Evolutionary conservation across 352 stramenopile species (phyloP), one percentile per base, ranked within the genome.

Genomic region (Hyaloperonospora arabidopsidis): DNA sequence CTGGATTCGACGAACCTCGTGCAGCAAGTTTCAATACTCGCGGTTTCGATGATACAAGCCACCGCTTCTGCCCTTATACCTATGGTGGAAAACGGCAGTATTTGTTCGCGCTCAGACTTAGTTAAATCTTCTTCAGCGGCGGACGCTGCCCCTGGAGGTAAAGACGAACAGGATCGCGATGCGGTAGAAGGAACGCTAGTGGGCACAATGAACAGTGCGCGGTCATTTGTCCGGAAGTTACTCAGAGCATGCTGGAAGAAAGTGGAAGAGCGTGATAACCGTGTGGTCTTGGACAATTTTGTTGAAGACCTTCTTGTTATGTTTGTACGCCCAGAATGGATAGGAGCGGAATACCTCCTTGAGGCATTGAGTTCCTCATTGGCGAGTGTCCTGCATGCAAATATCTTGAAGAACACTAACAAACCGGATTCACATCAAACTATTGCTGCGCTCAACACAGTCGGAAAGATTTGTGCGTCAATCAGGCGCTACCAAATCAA

Each of bases 231-330:
- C 22, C 36, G 54, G 14, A 49, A 64, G 14, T 51, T 95, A 41
- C 46, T 95, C 39, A 80, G 65, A 43, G 76, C 84, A 49, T 93
- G 80, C 49, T 72, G 88, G 65, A 93, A 91, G 61, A 93, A 90
- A 58, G 73, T 67, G 8, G 83, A 93, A 52, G 81, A 91, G 25
- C 64, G 76, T 29, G 77, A 91, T 49, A 78, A 85, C 59, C 79
- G 83, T 18, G 63, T 85, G 41, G 62, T 86, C 14, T 61, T 95
- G 13, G 85, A 93, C 15, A 86, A 92, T 36, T 88, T 93, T 51
- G 63, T 87, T 22, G 83, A 95, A 59, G 85, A 95, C 57, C 49
- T 95, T 29, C 67, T 95, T 13, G 63, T 70, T 7, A 86, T 95
- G 74, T 86, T 93, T 61, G 63, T 72, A 15, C 76, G 70, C n/a